Conservation (phyloP, 345 rosid genomes). For the Erucastrum elatum region DNA sequence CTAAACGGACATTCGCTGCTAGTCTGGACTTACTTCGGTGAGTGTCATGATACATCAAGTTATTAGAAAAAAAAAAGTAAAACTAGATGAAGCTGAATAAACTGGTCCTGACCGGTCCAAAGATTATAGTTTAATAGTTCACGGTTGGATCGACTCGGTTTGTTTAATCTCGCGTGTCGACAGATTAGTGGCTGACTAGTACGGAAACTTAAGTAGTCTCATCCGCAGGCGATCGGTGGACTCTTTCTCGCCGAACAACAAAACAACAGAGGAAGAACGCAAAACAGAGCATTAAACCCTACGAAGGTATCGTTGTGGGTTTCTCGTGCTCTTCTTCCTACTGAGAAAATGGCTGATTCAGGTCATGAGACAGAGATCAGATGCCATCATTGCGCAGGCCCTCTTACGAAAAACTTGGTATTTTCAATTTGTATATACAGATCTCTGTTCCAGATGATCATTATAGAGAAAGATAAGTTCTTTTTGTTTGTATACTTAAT, state of each 20-base stretch:
- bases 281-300: constrained; percentile 11
- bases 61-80: neutral
- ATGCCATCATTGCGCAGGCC: constrained; percentile 95
- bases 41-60: too few relatives aligned
- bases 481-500: neutral
- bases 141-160: constrained; percentile 10
- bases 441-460: neutral
- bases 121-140: neutral
- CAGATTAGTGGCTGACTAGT: neutral
- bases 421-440: neutral
- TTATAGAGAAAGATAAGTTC: neutral
- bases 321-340: constrained; percentile 4
- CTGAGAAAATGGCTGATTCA: constrained; percentile 47
- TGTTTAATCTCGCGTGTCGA: neutral
- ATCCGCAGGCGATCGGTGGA: constrained; percentile 16
- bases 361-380: constrained; percentile 38
- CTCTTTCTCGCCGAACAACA: neutral
- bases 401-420: constrained; percentile 81
- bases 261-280: constrained; percentile 8
- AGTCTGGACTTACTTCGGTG: too few relatives aligned
- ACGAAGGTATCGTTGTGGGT: neutral
- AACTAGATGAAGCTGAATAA: neutral
- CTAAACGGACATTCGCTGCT: too few relatives aligned
- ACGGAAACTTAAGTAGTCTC: neutral
- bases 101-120: constrained; percentile 27